Percentiles rank a stretch among this genome's conserved stretches.
These are phyloP conservation scores for Rhizopogon roseolus DNA, from an alignment of 768 basidiomycete genomes.

Conservation along the genomic window DNA sequence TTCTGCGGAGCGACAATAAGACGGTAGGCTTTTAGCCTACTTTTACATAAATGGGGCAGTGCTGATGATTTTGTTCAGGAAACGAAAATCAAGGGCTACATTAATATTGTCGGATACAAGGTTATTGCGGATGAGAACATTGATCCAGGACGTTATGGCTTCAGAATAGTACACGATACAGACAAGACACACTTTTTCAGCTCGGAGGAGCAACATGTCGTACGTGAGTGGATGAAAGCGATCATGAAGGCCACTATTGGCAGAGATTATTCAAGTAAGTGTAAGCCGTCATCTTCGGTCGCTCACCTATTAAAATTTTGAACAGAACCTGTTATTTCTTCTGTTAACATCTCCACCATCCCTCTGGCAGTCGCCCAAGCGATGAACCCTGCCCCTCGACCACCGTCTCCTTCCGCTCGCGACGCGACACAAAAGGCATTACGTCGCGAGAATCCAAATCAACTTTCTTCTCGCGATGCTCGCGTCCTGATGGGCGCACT, in stretches of 20 bases:
- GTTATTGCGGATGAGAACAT: conserved; percentile 90
- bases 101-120: conserved; percentile 88
- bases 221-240: conserved; percentile 99
- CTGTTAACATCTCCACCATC: conserved; percentile 95
- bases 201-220: conserved; percentile 75
- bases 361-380: conserved; percentile 92
- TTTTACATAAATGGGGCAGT: background rate
- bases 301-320: background rate
- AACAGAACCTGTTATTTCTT: conserved; percentile 89
- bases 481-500: conserved; percentile 66
- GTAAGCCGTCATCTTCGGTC: background rate
- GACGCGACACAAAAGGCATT: conserved; percentile 86
- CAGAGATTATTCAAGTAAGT: conserved; percentile 85
- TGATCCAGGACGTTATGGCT: conserved; percentile 90
- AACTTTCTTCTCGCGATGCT: conserved; percentile 76
- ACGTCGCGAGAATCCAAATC: conserved; percentile 79
- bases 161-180: conserved; percentile 86
- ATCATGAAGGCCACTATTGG: conserved; percentile 98
- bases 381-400: conserved; percentile 93
- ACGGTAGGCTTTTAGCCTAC: conserved; percentile 16
- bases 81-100: conserved; percentile 93
- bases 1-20: conserved; percentile 70
- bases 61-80: conserved; percentile 45
- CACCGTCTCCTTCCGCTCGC: conserved; percentile 85
- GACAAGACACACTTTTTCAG: conserved; percentile 91